Evolutionary conservation across 805 yeast species (phyloP), one percentile per base, ranked within the genome.

Genomic region (Candida vartiovaarae): DNA sequence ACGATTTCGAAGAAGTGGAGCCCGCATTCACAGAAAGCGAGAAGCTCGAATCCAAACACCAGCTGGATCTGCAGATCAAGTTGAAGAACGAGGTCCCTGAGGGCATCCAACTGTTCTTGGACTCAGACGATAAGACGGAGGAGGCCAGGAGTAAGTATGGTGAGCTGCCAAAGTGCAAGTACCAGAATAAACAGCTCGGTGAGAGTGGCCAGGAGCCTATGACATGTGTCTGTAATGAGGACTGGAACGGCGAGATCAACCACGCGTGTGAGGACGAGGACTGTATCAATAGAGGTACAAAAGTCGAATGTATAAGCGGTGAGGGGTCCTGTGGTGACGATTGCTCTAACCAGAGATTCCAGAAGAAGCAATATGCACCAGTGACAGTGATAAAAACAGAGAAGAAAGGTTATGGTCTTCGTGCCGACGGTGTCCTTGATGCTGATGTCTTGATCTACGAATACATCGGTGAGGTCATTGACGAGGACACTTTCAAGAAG

Each of bases 401-500:
- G 44, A 66, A 70, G 51, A 91, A 91, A 61, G 99, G 99, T 1
- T 91, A 76, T 58, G 99, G 99, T 34, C 78, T 91, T 44, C 72
- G 95, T 47, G 90, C 95, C 0, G 71, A 78, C 44, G 62, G 57
- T 4, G 70, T 66, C 41, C 69, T 93, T 10, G 65, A 72, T 11
- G 79, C 76, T 23, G 78, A 79, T 43, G 68, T 77, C n/a, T 89
- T 91, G 59, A 76, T 91, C 36, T 87, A 85, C 64, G 99, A 91
- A 65, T 91, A 91, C 65, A 78, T 85, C 40, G 99, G 99, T 36
- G 98, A 91, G 62, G 95, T 91, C 32, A 83, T 91, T 32, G 90
- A 84, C 60, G 95, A 88, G 56, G 65, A 67, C 20, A 67, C 77
- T n/a, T 93, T 90, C 62, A 71, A 87, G 40, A 70, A 70, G 39